phyloP scores from a whole-genome alignment of 2,329 filamentous ascomycete genomes.

The Aspergillus vadensis region DNA sequence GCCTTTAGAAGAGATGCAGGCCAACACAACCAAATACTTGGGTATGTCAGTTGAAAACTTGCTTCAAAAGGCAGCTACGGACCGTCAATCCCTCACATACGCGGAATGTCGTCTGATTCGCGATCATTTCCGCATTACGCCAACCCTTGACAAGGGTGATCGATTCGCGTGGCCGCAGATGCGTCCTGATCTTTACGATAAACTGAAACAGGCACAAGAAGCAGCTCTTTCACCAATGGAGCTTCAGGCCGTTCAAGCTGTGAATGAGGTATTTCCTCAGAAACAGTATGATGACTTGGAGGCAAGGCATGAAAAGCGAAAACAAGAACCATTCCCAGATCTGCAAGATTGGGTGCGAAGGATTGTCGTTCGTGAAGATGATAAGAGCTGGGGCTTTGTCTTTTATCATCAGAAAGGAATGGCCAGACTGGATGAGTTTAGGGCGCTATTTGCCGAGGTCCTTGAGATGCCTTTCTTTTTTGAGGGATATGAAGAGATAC shows the following conservation, averaged over 20 bases:
- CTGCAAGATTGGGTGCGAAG: background rate
- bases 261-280: too few species aligned
- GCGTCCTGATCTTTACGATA: too few species aligned
- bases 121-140: constrained; percentile 11
- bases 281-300: too few species aligned
- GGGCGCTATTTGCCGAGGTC: background rate
- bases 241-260: too few species aligned
- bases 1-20: constrained; percentile 14
- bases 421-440: constrained; percentile 7
- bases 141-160: too few species aligned
- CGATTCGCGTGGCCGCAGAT: too few species aligned
- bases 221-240: too few species aligned
- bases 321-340: too few species aligned
- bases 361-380: constrained; percentile 2
- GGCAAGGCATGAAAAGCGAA: too few species aligned
- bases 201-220: too few species aligned
- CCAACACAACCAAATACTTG: constrained; percentile 7
- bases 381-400: constrained; percentile 10
- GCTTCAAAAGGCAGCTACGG: constrained; percentile 9
- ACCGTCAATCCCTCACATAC: constrained; percentile 10
- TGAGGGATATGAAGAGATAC: too few species aligned
- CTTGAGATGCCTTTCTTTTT: background rate
- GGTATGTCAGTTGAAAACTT: constrained; percentile 7
- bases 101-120: constrained; percentile 8
- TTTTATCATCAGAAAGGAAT: constrained; percentile 1